Evolutionary conservation across 345 rosid species (phyloP).

Genomic region (Citrus sp.): DNA sequence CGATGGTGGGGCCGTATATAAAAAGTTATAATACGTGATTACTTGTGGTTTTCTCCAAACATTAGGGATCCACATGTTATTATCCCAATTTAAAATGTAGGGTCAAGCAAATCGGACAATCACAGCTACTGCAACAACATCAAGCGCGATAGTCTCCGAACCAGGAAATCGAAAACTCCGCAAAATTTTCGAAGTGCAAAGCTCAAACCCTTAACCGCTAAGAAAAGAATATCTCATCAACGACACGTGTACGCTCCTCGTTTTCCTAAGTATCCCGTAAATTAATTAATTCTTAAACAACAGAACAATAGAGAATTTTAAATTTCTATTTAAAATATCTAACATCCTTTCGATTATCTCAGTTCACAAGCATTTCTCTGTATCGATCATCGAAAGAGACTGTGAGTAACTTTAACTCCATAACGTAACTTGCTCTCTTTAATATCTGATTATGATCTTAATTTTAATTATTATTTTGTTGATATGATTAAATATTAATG

Average conservation of each 20-base stretch:
- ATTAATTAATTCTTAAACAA: background rate
- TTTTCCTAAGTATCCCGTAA: background rate
- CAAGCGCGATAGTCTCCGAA: background rate
- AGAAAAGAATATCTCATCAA: constrained; percentile 3
- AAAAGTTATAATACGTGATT: no score
- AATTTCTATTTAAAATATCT: background rate
- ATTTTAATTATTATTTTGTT: background rate
- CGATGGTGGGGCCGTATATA: no score
- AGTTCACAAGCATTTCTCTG: background rate
- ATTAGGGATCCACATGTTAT: no score
- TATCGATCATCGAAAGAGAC: background rate
- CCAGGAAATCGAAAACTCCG: background rate
- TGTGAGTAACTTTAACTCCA: background rate
- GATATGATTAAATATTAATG: background rate
- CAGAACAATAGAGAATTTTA: background rate
- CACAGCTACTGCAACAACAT: background rate
- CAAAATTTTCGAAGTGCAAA: no score
- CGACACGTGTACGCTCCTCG: constrained; percentile 12
- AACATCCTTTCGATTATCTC: background rate
- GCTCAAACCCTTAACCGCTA: background rate
- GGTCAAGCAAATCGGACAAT: background rate
- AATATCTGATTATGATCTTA: background rate
- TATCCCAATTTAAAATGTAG: no score
- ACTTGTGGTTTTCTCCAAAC: no score
- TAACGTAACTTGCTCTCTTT: background rate